Evolutionary conservation across 176 grass and related monocot species (phyloP), one percentile per base, ranked within the genome.

Genomic region (Oryza australiensis): DNA sequence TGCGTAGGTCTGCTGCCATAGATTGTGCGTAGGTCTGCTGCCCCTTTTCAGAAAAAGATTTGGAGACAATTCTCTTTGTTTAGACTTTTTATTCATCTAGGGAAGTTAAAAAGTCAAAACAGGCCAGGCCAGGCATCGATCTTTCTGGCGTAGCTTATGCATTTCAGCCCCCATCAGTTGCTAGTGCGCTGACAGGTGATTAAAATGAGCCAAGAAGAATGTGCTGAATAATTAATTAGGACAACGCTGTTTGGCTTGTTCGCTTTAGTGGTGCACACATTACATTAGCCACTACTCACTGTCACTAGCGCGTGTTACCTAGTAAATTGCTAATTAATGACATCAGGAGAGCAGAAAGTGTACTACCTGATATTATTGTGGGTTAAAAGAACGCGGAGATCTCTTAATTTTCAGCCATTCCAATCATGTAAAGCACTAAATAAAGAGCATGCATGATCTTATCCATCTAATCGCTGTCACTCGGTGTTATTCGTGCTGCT

Each of bases 341-440:
- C 83, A 82, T 85, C 72, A 77, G 55, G 55, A 74, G 55, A 77
- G 83, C 76, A 69, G 57, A 72, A 89, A 85, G 65, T 51, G 72
- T 46, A 65, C 7, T 66, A 29, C 64, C 81, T 85, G 65, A 77
- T 76, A 76, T 66, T 29, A 84, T 53, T 76, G 48, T 32, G 20
- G 62, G 42, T 60, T 66, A 74, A 66, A 81, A 69, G 53, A 64
- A 12, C n/a, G 18, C 9, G 3, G 42, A 69, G 45, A 66, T 74
- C 22, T 32, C 18, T 41, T 7, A 18, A 10, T 60, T 80, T 64
- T 82, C 82, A 81, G 72, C 70, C 83, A 60, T 77, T 89, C 66
- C 60, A 85, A 89, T 89, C 82, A 89, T 85, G 83, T 30, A 51
- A 66, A 82, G 78, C 87, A 89, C 87, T 89, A 82, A 82, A 89